Evolutionary conservation across 345 rosid species (phyloP), one percentile per base, ranked within the genome.

Genomic region (Euphorbia pulcherrima): DNA sequence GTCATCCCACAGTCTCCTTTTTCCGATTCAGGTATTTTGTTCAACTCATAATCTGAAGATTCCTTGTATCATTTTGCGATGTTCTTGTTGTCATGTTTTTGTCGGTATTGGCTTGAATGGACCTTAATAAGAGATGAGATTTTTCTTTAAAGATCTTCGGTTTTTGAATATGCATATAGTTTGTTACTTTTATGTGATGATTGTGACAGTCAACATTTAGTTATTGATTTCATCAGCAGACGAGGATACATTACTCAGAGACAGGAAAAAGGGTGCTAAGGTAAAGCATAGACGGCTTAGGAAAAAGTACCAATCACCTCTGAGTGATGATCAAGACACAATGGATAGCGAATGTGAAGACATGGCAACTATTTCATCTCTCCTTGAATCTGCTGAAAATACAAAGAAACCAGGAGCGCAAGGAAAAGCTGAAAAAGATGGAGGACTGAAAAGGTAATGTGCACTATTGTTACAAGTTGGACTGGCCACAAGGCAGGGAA

Each of bases 301-400:
- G 75, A 91, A 79, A 75, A 86, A 71, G 68, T 79, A 75, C 72
- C 85, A 73, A 39, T 16, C 62, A 5, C 59, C 67, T 65, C 87
- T 83, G 52, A 80, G 88, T 71, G 89, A 83, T 51, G 75, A 83
- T 70, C 83, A 79, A 51, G 61, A 64, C 37, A 57, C 40, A 59
- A 60, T 17, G 61, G 80, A 82, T 33, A 73, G 77, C 29, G 84
- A 75, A 37, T 23, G 33, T 51, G 85, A 79, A 65, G 74, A 74
- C 28, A 44, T 23, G 51, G 50, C 62, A 40, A 68, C 77, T 2
- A 75, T 77, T 68, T 67, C 79, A 39, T 68, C 72, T 33, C 39
- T 77, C 48, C 46, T 54, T 14, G 68, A 71, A 70, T 30, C 72
- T 51, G 28, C 73, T 68, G 72, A 71, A 54, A 68, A 65, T 62